A percentile compares a stretch with the other conserved stretches of the same genome.
phyloP scores from a whole-genome alignment of 805 yeast genomes.

The Kuraishia hungarica region DNA sequence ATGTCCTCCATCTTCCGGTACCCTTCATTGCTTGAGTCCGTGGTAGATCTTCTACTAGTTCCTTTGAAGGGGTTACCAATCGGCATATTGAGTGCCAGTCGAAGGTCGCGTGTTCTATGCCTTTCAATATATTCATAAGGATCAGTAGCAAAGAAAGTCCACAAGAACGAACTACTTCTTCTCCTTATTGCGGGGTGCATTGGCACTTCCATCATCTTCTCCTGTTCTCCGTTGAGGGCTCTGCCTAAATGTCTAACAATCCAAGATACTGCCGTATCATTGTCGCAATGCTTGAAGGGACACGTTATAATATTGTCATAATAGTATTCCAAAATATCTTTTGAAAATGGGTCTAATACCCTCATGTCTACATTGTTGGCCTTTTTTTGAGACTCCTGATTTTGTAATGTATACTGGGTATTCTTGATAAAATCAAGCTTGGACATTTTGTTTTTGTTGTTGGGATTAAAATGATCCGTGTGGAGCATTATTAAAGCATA shows the following conservation, averaged over 20 bases:
- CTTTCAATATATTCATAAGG: constrained; percentile 26
- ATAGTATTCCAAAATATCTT: constrained; percentile 43
- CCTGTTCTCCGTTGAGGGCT: neutral
- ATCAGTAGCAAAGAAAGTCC: constrained; percentile 19
- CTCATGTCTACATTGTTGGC: neutral
- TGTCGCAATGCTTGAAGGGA: constrained; percentile 38
- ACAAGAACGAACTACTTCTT: constrained; percentile 21
- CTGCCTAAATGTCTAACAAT: constrained; percentile 3
- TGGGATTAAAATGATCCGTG: constrained; percentile 64
- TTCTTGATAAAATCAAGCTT: constrained; percentile 50
- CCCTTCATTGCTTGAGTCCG: neutral
- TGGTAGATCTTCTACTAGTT: constrained; percentile 1
- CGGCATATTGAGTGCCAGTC: neutral
- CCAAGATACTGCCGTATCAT: constrained; percentile 2
- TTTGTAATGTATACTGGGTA: neutral
- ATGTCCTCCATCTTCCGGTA: neutral
- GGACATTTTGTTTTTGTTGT: constrained; percentile 60
- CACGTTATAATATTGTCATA: constrained; percentile 59
- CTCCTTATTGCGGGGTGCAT: constrained; percentile 9
- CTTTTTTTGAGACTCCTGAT: neutral
- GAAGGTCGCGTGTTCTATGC: neutral
- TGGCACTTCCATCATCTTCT: neutral
- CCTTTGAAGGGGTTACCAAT: neutral
- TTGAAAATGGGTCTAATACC: constrained; percentile 22
- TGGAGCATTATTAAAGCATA: constrained; percentile 66